phyloP scores from a whole-genome alignment of 179 eudicot species.

The Silene noctiflora region DNA sequence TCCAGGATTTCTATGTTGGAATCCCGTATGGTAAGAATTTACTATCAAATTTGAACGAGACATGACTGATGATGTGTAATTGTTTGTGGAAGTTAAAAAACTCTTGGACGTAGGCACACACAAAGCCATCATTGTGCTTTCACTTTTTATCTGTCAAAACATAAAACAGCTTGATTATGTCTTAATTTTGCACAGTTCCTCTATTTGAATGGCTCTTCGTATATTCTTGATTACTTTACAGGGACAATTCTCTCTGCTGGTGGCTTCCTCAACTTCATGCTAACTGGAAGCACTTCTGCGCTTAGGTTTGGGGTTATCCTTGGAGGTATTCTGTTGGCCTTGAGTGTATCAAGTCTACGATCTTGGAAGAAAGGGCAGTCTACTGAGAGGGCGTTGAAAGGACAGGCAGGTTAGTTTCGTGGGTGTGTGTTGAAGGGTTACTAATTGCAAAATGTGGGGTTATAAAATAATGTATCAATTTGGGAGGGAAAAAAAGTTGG shows the following conservation, averaged over 20 bases:
- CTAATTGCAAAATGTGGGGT: background rate
- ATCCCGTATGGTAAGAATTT: constrained; percentile 80
- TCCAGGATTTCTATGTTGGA: constrained; percentile 82
- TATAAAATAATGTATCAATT: background rate
- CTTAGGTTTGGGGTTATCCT: constrained; percentile 88
- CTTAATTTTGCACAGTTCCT: background rate
- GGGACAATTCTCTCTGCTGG: constrained; percentile 73
- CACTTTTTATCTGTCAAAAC: background rate
- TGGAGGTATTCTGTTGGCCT: constrained; percentile 83
- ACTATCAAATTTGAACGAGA: background rate
- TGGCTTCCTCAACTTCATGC: constrained; percentile 84
- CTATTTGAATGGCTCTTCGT: constrained; percentile 7
- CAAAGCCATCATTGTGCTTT: background rate
- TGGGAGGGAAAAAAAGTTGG: background rate
- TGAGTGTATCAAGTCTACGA: constrained; percentile 73
- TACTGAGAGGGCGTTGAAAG: constrained; percentile 55
- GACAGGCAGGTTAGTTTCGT: constrained; percentile 71
- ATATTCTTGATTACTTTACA: constrained; percentile 31
- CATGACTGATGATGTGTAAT: background rate
- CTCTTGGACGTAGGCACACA: background rate
- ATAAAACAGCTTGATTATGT: background rate
- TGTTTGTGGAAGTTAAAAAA: background rate
- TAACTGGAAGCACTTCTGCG: constrained; percentile 75
- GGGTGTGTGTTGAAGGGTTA: background rate
- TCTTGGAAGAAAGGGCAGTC: constrained; percentile 72